Conservation (phyloP, 805 yeast species). For the Wickerhamomyces rabaulensis region DNA sequence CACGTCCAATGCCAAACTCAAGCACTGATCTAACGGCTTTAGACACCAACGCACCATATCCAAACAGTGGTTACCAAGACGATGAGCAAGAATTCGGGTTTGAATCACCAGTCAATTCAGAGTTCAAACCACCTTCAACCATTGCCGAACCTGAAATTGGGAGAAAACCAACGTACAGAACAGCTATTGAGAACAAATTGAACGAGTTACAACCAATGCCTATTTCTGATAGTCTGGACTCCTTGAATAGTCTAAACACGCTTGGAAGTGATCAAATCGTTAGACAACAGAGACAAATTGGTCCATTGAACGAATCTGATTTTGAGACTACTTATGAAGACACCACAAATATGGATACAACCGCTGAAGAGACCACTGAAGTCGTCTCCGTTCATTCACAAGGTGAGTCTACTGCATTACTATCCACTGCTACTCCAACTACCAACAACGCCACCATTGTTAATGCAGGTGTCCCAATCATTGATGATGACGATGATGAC, state of each 20-base stretch:
- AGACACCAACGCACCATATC: background rate
- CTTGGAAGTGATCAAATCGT: conserved; percentile 2
- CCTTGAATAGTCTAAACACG: conserved; percentile 2
- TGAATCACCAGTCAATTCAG: background rate
- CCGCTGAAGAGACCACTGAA: background rate
- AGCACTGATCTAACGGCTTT: background rate
- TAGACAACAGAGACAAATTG: background rate
- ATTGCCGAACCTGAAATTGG: conserved; percentile 3
- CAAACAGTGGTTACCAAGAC: background rate
- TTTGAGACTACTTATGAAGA: background rate
- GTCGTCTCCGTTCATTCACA: background rate
- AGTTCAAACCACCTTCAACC: background rate
- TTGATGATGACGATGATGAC: background rate
- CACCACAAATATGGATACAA: background rate
- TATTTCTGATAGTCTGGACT: conserved; percentile 1
- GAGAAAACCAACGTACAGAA: conserved; percentile 22
- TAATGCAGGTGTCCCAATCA: background rate
- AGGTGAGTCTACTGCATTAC: background rate
- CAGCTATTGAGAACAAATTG: conserved; percentile 20
- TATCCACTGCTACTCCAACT: background rate
- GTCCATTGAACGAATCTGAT: conserved; percentile 1
- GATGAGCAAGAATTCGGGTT: background rate
- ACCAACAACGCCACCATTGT: background rate
- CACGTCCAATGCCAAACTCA: conserved; percentile 25
- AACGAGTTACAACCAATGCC: conserved; percentile 18